Percentiles rank a stretch among this genome's conserved stretches.
Conservation (phyloP, 306 rosid genomes). For the Ziziphus jujuba region DNA sequence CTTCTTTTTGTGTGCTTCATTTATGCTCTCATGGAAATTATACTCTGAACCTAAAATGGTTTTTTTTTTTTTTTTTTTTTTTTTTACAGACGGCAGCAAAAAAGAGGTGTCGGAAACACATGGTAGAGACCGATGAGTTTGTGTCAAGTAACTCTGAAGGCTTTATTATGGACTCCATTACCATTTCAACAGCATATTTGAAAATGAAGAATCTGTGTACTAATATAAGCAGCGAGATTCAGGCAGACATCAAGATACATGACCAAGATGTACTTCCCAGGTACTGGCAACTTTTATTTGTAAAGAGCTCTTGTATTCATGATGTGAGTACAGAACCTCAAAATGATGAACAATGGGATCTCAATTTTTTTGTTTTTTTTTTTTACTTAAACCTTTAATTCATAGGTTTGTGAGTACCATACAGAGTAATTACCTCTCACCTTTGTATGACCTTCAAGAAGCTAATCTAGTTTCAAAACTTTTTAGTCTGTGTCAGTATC, state of each 20-base stretch:
- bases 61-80: too few species aligned
- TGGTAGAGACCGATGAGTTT: conserved; percentile 96
- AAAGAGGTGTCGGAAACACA: conserved; percentile 80
- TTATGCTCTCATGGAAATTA: not conserved
- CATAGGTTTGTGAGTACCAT: not conserved
- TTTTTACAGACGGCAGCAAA: conserved; percentile 77
- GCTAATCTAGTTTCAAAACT: not conserved
- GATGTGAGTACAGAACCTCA: not conserved
- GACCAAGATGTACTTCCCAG: conserved; percentile 84
- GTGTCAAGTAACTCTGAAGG: conserved; percentile 75
- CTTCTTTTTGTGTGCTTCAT: conserved; percentile 1
- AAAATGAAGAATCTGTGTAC: conserved; percentile 84
- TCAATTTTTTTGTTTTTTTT: not conserved
- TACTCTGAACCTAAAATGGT: conserved; percentile 29
- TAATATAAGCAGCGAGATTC: conserved; percentile 71
- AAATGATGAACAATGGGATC: conserved; percentile 6
- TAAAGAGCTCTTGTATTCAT: not conserved
- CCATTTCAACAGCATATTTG: conserved; percentile 85
- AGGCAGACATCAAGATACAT: conserved; percentile 88
- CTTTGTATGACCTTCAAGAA: not conserved
- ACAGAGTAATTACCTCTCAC: not conserved
- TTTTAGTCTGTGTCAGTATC: not conserved
- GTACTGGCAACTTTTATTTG: conserved; percentile 34
- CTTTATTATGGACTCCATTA: conserved; percentile 62
- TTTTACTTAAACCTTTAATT: too few species aligned